These are phyloP conservation scores for Calocybe cyanea DNA, from an alignment of 768 basidiomycete species.

Conservation along the genomic window DNA sequence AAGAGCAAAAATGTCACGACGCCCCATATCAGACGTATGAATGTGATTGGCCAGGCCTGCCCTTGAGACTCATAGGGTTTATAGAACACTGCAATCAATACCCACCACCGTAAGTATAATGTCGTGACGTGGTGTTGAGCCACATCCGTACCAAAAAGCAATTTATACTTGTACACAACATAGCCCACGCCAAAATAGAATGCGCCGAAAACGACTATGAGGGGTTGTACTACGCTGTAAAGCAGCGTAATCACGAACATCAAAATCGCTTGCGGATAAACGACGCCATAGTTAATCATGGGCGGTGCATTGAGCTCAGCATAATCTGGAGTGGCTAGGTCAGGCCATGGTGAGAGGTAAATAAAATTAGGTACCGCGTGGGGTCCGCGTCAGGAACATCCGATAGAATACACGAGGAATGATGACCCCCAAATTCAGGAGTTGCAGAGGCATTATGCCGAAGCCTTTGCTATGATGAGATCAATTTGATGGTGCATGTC, in stretches of 20 bases:
- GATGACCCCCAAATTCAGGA: conserved; percentile 87
- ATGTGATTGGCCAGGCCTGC: conserved; percentile 97
- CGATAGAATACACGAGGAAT: conserved; percentile 75
- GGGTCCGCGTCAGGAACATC: conserved; percentile 81
- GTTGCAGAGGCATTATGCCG: conserved; percentile 93
- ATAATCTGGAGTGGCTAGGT: conserved; percentile 56
- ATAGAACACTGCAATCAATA: conserved; percentile 72
- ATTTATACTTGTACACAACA: conserved; percentile 97
- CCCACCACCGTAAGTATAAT: conserved; percentile 1
- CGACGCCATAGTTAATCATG: conserved; percentile 95
- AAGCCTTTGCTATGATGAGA: conserved; percentile 45
- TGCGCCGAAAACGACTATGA: conserved; percentile 93
- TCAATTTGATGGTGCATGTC: conserved; percentile 5
- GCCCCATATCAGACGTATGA: conserved; percentile 88
- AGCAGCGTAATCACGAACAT: conserved; percentile 93
- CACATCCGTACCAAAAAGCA: conserved; percentile 75
- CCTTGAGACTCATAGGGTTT: conserved; percentile 98
- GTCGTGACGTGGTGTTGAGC: too few species aligned
- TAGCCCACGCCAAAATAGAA: conserved; percentile 96
- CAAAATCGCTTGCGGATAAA: conserved; percentile 95
- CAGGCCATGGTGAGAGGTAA: background rate
- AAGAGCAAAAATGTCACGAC: conserved; percentile 91
- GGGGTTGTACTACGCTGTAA: conserved; percentile 93
- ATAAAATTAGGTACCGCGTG: conserved; percentile 59
- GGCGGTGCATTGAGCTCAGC: conserved; percentile 97